Evolutionary conservation across 2,329 filamentous ascomycete genomes (phyloP), one percentile per base, ranked within the genome.

Genomic region (Geosmithia putterillii): DNA sequence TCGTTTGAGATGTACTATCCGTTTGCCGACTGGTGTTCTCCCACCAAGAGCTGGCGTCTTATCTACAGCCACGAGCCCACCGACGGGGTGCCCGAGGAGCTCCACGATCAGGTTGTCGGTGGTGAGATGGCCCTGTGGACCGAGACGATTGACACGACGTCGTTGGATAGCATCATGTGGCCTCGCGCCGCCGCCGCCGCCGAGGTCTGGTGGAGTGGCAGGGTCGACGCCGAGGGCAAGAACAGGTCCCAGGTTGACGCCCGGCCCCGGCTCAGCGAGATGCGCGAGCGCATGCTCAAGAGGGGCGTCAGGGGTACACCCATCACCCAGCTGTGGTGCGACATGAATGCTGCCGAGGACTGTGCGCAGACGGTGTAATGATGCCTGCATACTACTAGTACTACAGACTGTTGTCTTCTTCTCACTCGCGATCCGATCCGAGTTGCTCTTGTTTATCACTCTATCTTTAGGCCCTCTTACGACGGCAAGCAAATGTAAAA

Each of bases 101-200:
- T 77, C 38, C 74, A 77, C 21, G 70, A 81, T 54, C 72, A 86
- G 12, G 81, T 94, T 3, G 60, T 92, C 8, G 88, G 88, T 38
- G 88, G 86, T 21, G 88, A 94, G 64, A 77, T 82, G 15, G 83
- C 85, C 44, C 74, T 87, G 45, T 95, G 86, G 86, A 75, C 74
- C 49, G 88, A 94, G 65, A 82, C 81, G n/a, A 71, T 74, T 47
- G 88, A 95, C 60, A 63, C 76, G 3, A 65, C 77, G n/a, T 88
- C 81, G 57, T 58, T 94, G 14, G 86, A 94, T 63, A 66, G 66
- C 32, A 77, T 85, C 59, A 63, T 90, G 8, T 94, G 86, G 87
- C 86, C 87, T 7, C 72, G 87, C 6, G 78, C 76, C 2, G 74
- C 73, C 42, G 86, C 84, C 0, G 83, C 81, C 1, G 84, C 74